Conservation (phyloP, 345 rosid genomes). For the Ceriops tagal region DNA sequence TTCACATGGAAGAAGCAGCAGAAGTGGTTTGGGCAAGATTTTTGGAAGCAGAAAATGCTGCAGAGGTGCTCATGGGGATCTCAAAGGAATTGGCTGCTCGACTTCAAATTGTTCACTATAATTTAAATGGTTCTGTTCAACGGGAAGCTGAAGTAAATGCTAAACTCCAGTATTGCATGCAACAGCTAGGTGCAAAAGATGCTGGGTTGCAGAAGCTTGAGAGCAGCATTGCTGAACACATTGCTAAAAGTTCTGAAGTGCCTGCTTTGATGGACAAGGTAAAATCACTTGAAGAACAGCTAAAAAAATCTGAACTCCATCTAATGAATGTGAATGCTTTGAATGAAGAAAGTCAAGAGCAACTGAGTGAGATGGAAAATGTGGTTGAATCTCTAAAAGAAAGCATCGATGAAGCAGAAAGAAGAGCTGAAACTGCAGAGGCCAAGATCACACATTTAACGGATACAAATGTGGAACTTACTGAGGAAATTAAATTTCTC, state of each 20-base stretch:
- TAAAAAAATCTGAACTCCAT: constrained; percentile 43
- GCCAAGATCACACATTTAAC: constrained; percentile 58
- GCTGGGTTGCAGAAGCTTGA: constrained; percentile 45
- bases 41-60: constrained; percentile 85
- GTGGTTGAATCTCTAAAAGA: constrained; percentile 62
- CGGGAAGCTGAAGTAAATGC: constrained; percentile 58
- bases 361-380: constrained; percentile 66
- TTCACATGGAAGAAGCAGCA: constrained; percentile 95
- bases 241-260: constrained; percentile 45
- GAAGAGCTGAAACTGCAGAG: constrained; percentile 66
- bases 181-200: constrained; percentile 50
- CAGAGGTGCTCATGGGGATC: constrained; percentile 79
- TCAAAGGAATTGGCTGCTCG: constrained; percentile 70
- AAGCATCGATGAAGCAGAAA: constrained; percentile 60
- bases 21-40: constrained; percentile 92
- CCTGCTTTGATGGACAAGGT: constrained; percentile 45
- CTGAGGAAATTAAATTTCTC: constrained; percentile 75
- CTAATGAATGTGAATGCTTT: constrained; percentile 45
- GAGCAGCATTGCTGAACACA: constrained; percentile 35
- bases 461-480: constrained; percentile 67
- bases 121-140: constrained; percentile 51
- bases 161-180: constrained; percentile 44
- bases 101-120: constrained; percentile 65
- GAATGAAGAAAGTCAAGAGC: constrained; percentile 59
- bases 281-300: constrained; percentile 56